These are phyloP conservation scores for Helianthus tuberosus DNA, from an alignment of 129 eudicot genomes.

Conservation along the genomic window DNA sequence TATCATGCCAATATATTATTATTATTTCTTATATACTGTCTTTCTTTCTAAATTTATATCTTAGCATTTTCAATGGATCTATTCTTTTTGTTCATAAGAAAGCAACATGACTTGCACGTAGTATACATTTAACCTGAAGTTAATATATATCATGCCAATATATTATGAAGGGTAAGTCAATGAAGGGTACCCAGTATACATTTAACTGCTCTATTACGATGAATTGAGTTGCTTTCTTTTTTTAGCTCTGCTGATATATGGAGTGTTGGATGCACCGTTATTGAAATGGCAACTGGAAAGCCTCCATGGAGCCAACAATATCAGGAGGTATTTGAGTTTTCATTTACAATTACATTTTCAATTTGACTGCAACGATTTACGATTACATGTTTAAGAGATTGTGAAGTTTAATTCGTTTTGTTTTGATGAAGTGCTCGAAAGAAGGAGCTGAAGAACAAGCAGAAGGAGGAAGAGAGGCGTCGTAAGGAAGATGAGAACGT, in stretches of 20 bases:
- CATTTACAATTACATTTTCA: too few relatives aligned
- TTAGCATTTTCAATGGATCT: background rate
- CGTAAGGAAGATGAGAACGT: too few relatives aligned
- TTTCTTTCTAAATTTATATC: background rate
- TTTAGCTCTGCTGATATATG: constrained; percentile 95
- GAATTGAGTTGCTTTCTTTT: constrained; percentile 6
- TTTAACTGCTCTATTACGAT: background rate
- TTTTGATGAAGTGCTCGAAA: too few relatives aligned
- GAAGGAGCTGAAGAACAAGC: too few relatives aligned
- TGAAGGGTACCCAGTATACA: too few relatives aligned
- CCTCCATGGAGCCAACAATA: constrained; percentile 99
- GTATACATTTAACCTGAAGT: background rate
- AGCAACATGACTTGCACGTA: background rate
- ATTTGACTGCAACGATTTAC: too few relatives aligned
- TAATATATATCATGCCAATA: too few relatives aligned
- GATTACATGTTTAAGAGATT: too few relatives aligned
- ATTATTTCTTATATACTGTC: background rate
- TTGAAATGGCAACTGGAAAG: constrained; percentile 99
- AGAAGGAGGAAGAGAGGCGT: too few relatives aligned
- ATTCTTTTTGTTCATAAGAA: constrained; percentile 3
- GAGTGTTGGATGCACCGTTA: constrained; percentile 98
- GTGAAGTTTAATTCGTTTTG: too few relatives aligned
- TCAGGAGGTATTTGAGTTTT: constrained; percentile 64
- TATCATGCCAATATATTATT: constrained; percentile 11
- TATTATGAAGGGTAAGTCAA: too few relatives aligned